Evolutionary conservation across 371 early-diverging fungal genomes (phyloP), one percentile per base, ranked within the genome.

Genomic region (Rhizopus stolonifer): DNA sequence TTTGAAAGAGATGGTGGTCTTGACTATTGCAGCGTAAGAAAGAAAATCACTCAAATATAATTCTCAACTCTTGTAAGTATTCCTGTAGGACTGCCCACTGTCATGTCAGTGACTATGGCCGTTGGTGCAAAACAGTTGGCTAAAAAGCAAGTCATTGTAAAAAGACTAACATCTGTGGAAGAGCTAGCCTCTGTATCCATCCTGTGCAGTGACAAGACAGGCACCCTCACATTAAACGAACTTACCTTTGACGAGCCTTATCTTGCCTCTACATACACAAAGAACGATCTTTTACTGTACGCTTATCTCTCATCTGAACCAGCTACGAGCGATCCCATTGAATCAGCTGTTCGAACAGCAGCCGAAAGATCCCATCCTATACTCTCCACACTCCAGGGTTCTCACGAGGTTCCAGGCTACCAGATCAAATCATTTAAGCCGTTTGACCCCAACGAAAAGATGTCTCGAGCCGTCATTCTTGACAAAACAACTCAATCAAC

Each of bases 171-270:
- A 7, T 93, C 94, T 34, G 93, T 96, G 17, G 98, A 98, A 72
- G 95, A 93, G 62, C 78, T 97, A 59, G 96, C 96, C 5, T 94
- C 95, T 0, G 93, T 94, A 15, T 90, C 92, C 13, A 88, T 94
- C 15, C 85, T 98, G 22, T 96, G 96, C 71, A 93, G 94, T 7
- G 98, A 98, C 72, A 98, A 90, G 71, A 98, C 99, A 4, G 99
- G 99, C 49, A 98, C 99, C 15, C 79, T 98, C 45, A 98, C 98
- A 11, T 72, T 89, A 18, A 97, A 95, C 72, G 85, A 93, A 80
- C 83, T 96, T 47, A 86, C 91, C 11, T 93, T 95, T 67, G 91
- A 90, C 49, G 87, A 89, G 53, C 95, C 95, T 17, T 94, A 83
- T 75, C 81, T 94, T 17, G 61, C 84, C 60, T 72, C 75, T 25